A percentile compares a stretch with the other conserved stretches of the same genome.
Evolutionary conservation across 2,329 filamentous ascomycete genomes (phyloP).

Genomic region (Neonectria coccinea): DNA sequence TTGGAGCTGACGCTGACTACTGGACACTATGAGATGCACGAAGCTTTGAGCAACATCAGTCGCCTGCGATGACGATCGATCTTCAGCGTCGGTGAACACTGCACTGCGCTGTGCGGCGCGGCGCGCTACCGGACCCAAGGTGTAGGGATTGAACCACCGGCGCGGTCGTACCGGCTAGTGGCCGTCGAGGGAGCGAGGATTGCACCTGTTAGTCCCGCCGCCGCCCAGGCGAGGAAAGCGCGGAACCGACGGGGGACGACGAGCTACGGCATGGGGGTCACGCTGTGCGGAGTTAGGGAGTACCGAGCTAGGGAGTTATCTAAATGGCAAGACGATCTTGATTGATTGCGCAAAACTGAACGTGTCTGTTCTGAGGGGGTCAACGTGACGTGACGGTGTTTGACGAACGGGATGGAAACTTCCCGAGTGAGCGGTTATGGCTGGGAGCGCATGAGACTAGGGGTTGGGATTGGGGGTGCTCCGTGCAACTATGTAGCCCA

Average conservation of each 20-base stretch:
- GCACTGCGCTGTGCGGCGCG: neutral
- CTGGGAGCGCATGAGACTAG: neutral
- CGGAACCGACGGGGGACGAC: neutral
- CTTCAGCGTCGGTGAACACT: neutral
- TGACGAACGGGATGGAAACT: neutral
- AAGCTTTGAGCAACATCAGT: constrained; percentile 9
- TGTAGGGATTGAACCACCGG: neutral
- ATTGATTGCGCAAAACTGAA: neutral
- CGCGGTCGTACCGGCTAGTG: constrained; percentile 10
- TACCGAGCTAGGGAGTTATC: neutral
- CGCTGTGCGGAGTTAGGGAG: neutral
- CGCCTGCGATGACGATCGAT: constrained; percentile 7
- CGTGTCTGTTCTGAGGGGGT: neutral
- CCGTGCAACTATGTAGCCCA: neutral
- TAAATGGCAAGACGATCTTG: neutral
- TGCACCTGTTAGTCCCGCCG: constrained; percentile 8
- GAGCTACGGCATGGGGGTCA: no score
- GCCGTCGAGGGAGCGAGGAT: constrained; percentile 5
- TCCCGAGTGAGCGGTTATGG: constrained; percentile 7
- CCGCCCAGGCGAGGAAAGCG: constrained; percentile 18
- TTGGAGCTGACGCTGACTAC: neutral
- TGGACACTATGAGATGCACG: neutral
- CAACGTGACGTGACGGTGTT: neutral
- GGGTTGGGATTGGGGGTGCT: neutral
- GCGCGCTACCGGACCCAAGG: constrained; percentile 8